Evolutionary conservation across 2,329 filamentous ascomycete genomes (phyloP), one percentile per base, ranked within the genome.

Genomic region (Phialophora tarda): DNA sequence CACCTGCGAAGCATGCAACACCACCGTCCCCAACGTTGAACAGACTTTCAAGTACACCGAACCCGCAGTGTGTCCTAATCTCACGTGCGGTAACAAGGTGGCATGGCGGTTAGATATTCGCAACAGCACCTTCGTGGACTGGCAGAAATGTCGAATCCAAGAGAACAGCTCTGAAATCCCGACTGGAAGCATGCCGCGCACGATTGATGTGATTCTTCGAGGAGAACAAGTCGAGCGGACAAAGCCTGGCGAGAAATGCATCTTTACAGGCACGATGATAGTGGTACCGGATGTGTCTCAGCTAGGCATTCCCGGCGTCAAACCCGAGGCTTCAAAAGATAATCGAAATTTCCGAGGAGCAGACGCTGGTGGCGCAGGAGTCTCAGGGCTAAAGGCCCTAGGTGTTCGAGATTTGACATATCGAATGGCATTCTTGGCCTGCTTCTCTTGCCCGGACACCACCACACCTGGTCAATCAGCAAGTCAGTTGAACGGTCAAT

Each of bases 111-210:
- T 99, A n/a, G 94, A 99, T 74, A 97, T 99, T 74, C 86, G 92
- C 51, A 94, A 96, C 78, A 97, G 93, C 78, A 98, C 93, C 0
- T 99, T 99, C 77, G 91, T 99, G 68, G 95, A 99, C 80, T 99
- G 95, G 95, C 95, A 99, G 77, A 98, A 98, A 78, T 93, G 98
- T 26, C 91, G 96, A 69, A 92, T 98, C 68, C 95, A 99, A 79
- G 95, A 99, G 79, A 99, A 98, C 81, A 97, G 93, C 72, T 94
- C 94, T 3, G 95, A 99, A 77, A 99, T 99, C 44, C 95, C 95
- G 0, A 99, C 95, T 0, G 95, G 95, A 62, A 97, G 93, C 80
- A 99, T 99, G 95, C 95, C 95, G 26, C 87, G 95, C 66, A 99
- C 95, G 2, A 95, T 99, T 87, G 95, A 99, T 75, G 91, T 99